These are phyloP conservation scores for Lyophyllum semitale DNA, from an alignment of 768 basidiomycete species.

Conservation along the genomic window DNA sequence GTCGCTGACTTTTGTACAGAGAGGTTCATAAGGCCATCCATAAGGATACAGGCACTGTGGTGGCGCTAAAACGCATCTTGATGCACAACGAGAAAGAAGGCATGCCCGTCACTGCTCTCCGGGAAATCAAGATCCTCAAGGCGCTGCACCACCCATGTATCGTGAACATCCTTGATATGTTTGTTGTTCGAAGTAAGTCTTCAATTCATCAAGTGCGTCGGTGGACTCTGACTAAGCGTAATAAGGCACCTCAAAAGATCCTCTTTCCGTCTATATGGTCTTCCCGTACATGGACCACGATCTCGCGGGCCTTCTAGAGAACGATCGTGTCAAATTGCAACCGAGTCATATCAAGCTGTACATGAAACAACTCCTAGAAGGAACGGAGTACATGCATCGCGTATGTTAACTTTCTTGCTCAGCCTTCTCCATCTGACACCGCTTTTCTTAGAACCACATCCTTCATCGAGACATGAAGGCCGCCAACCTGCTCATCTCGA, in stretches of 20 bases:
- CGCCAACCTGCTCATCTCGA: slow-evolving; percentile 93
- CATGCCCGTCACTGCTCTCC: slow-evolving; percentile 93
- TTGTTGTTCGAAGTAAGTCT: slow-evolving; percentile 74
- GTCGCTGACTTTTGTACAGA: slow-evolving; percentile 37
- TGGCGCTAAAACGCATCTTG: slow-evolving; percentile 92
- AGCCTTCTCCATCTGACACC: slow-evolving; percentile 8
- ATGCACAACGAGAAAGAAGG: slow-evolving; percentile 98
- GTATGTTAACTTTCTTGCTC: slow-evolving; percentile 45
- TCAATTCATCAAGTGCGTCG: not conserved
- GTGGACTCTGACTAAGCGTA: not conserved
- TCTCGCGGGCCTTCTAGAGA: slow-evolving; percentile 91
- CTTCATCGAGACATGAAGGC: slow-evolving; percentile 99
- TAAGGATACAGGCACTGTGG: slow-evolving; percentile 54
- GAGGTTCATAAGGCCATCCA: slow-evolving; percentile 91
- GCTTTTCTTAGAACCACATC: slow-evolving; percentile 76
- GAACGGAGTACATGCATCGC: slow-evolving; percentile 93
- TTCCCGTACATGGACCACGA: slow-evolving; percentile 99
- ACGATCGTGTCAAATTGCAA: slow-evolving; percentile 81
- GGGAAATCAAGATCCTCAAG: slow-evolving; percentile 97
- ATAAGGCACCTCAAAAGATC: slow-evolving; percentile 65
- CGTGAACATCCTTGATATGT: slow-evolving; percentile 90
- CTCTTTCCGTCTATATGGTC: slow-evolving; percentile 94
- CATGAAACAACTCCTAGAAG: slow-evolving; percentile 94
- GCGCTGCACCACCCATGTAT: slow-evolving; percentile 83
- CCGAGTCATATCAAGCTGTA: slow-evolving; percentile 92